These are phyloP conservation scores for Quercus aquifolioides DNA, from an alignment of 306 rosid genomes.

Conservation along the genomic window DNA sequence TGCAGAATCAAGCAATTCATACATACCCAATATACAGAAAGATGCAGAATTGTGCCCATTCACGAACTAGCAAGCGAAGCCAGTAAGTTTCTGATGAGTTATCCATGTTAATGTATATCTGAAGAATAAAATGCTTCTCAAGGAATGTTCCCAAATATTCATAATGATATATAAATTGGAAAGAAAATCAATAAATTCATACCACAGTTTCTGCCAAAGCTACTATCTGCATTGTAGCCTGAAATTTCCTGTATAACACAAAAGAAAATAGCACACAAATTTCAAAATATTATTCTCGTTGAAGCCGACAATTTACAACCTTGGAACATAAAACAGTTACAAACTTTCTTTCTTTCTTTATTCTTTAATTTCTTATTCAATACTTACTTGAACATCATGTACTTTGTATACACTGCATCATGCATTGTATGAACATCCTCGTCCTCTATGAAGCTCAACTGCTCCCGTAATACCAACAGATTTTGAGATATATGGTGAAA, in stretches of 20 bases:
- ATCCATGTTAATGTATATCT: conserved; percentile 78
- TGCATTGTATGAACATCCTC: conserved; percentile 79
- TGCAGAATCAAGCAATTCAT: not conserved
- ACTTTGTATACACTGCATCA: conserved; percentile 77
- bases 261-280: conserved; percentile 15
- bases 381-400: conserved; percentile 88
- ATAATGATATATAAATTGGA: not conserved
- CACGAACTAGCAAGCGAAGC: conserved; percentile 82
- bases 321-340: not conserved
- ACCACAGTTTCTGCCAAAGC: conserved; percentile 90
- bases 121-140: conserved; percentile 22
- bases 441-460: conserved; percentile 60
- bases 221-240: conserved; percentile 94
- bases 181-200: conserved; percentile 24
- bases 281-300: conserved; percentile 11
- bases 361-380: not conserved
- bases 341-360: not conserved
- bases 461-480: conserved; percentile 64
- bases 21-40: conserved; percentile 89
- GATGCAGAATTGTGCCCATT: conserved; percentile 87
- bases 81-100: conserved; percentile 75
- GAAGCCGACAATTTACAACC: not conserved
- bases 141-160: not conserved
- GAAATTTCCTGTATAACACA: conserved; percentile 66
- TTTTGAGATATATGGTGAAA: conserved; percentile 88